phyloP scores from a whole-genome alignment of 352 stramenopile species.

The Pythium aristosporum region DNA sequence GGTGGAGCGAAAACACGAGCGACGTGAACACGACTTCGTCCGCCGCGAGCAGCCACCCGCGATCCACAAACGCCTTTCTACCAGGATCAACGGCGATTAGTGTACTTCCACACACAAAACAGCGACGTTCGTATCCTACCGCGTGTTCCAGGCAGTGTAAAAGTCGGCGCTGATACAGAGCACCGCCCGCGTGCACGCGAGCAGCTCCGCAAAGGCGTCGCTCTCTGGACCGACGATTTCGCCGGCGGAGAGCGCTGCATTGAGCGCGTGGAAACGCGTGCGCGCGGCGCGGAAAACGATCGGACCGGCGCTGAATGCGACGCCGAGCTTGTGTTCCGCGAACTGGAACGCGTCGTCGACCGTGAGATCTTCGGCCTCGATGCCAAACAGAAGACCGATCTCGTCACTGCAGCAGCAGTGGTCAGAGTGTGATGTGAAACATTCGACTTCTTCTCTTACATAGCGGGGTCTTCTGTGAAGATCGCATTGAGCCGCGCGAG shows the following conservation, averaged over 20 bases:
- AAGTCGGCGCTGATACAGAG: slow-evolving; percentile 80
- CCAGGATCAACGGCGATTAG: background rate
- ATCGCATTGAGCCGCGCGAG: slow-evolving; percentile 40
- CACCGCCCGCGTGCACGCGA: slow-evolving; percentile 58
- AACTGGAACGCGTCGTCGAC: slow-evolving; percentile 62
- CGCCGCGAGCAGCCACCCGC: slow-evolving; percentile 35
- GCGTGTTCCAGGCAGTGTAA: slow-evolving; percentile 84
- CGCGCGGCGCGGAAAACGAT: slow-evolving; percentile 56
- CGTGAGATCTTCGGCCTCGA: slow-evolving; percentile 45
- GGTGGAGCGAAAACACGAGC: slow-evolving; percentile 72
- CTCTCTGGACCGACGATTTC: slow-evolving; percentile 5
- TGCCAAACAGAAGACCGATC: slow-evolving; percentile 64
- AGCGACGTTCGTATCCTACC: slow-evolving; percentile 27
- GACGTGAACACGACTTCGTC: slow-evolving; percentile 67
- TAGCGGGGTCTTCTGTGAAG: slow-evolving; percentile 65
- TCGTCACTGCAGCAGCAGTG: slow-evolving; percentile 52
- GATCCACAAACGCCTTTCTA: slow-evolving; percentile 59
- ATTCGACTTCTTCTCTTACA: slow-evolving; percentile 32
- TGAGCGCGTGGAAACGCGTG: slow-evolving; percentile 51
- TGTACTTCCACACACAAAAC: background rate
- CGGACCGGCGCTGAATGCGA: slow-evolving; percentile 52
- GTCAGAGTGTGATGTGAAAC: background rate
- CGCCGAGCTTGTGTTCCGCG: slow-evolving; percentile 75
- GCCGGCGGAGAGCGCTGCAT: slow-evolving; percentile 24
- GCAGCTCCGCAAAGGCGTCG: slow-evolving; percentile 30